Evolutionary conservation across 148 eudicot genomes (phyloP).

Genomic region (Arbutus unedo): DNA sequence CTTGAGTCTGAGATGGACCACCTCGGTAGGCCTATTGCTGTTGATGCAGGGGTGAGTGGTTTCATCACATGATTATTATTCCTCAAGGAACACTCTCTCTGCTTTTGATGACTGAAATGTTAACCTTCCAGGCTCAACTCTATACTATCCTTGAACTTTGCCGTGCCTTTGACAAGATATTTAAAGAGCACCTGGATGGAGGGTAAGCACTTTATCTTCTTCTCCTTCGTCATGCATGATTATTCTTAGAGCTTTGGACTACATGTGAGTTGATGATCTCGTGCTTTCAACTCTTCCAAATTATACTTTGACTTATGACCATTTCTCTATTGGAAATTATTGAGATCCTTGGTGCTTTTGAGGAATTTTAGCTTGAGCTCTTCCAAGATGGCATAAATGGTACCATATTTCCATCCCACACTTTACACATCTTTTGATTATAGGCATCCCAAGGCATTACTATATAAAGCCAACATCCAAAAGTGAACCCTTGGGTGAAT

Average conservation of each 20-base stretch:
- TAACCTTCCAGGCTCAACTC: slow-evolving; percentile 45
- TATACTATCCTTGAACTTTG: slow-evolving; percentile 69
- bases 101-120: slow-evolving; percentile 6
- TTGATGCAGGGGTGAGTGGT: slow-evolving; percentile 76
- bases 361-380: background rate
- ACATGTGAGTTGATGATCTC: background rate
- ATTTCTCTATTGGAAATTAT: background rate
- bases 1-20: slow-evolving; percentile 79
- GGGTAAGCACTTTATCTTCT: slow-evolving; percentile 41
- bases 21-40: slow-evolving; percentile 79
- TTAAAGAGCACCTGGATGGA: slow-evolving; percentile 75
- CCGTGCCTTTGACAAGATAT: slow-evolving; percentile 61
- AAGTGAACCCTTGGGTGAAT: background rate
- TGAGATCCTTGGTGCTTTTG: background rate
- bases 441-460: background rate
- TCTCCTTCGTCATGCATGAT: background rate
- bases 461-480: background rate
- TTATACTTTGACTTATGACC: background rate
- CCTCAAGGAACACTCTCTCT: background rate
- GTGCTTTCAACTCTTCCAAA: background rate
- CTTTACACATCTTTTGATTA: background rate
- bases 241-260: background rate
- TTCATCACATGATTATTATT: background rate
- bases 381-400: background rate
- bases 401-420: background rate